Evolutionary conservation across 805 yeast genomes (phyloP).

Genomic region (Starmerella apis): DNA sequence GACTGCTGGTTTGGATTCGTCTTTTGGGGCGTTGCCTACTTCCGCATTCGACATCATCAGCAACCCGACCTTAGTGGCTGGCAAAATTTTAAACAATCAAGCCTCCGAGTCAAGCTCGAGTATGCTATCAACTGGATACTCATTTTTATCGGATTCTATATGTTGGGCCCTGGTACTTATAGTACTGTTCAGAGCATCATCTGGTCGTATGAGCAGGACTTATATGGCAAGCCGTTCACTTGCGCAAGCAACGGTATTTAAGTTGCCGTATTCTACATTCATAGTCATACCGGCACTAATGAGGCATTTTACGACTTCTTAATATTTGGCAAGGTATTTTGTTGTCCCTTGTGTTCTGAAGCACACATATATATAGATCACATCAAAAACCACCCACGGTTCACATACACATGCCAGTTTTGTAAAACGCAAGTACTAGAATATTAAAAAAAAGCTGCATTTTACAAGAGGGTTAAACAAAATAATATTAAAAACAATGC

Average conservation of each 20-base stretch:
- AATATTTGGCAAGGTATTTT: no score
- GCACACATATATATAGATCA: no score
- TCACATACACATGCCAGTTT: no score
- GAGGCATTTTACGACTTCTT: no score
- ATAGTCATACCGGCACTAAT: neutral
- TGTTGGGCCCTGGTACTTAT: slow-evolving; percentile 51
- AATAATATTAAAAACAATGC: no score
- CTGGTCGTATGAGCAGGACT: slow-evolving; percentile 38
- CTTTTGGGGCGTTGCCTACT: slow-evolving; percentile 51
- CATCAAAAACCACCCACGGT: no score
- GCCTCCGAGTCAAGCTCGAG: slow-evolving; percentile 33
- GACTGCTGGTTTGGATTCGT: slow-evolving; percentile 60
- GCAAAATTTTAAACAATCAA: slow-evolving; percentile 28
- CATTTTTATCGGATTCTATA: slow-evolving; percentile 42
- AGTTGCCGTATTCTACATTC: no score
- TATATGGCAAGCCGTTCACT: slow-evolving; percentile 44
- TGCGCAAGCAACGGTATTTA: slow-evolving; percentile 40
- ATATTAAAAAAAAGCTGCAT: neutral
- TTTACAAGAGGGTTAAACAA: neutral
- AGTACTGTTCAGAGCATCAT: slow-evolving; percentile 47
- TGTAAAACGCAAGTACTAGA: neutral
- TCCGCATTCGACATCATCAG: slow-evolving; percentile 28
- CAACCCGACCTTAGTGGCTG: slow-evolving; percentile 27
- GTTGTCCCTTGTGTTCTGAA: no score
- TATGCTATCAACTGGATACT: slow-evolving; percentile 33